Base-by-base conservation (phyloP, 176 grass and related monocot species). In the Avena atlantica region DNA sequence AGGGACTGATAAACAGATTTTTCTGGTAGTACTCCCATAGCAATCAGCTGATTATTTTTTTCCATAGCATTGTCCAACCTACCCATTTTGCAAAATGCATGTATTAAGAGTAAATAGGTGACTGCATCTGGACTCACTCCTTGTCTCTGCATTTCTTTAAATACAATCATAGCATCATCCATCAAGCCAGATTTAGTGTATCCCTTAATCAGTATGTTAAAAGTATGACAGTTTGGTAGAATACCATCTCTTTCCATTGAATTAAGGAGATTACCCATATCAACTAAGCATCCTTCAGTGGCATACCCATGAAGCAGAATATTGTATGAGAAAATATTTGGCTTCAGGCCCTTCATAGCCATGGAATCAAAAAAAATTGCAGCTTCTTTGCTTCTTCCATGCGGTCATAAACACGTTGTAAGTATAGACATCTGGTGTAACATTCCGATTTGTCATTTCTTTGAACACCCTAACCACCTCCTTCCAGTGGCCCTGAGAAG, bases 271-370 rank as follows among this genome's bases (percentile, higher is more conserved):
- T 74, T 74, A 51, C 0, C 42, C 67, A 70, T 70, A 44, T 70
- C 67, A 70, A 70, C 67, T n/a, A 70, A 44, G 67, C 17, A n/a
- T 44, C 67, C 67, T 20, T 70, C 67, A 19, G 34, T 70, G 67
- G 34, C 67, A 42, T n/a, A 70, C 67, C 67, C 36, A 1, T 70
- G 31, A 5, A 70, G 67, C 8, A 70, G 34, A 70, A 4, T 70
- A 44, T 0, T 0, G 3, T 70, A 70, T 3, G 36, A 70, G 8
- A 70, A 1, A 9, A 5, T 70, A 4, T 70, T 3, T 44, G 67
- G 67, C 42, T 70, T 70, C 67, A 70, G 36, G 9, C 34, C 67
- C 67, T 70, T 70, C 3, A 44, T 20, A 9, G 17, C 36, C 67
- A 42, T 70, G 16, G 34, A 44, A 7, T 70, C 36, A 44, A 70